Evolutionary conservation across 768 basidiomycete species (phyloP).

Genomic region (Lentinula guzmanii): DNA sequence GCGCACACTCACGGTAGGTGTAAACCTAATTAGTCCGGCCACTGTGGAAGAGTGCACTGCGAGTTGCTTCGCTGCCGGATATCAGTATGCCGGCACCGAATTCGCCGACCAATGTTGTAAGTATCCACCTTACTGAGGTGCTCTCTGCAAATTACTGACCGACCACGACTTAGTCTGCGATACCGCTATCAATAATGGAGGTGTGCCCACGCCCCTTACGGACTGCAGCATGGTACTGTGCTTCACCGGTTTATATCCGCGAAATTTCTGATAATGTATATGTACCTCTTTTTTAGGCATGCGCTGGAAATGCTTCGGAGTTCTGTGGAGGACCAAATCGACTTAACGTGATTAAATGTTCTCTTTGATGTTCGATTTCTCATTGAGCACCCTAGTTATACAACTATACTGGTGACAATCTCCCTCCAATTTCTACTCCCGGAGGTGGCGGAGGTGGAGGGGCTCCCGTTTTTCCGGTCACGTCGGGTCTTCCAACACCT

Average conservation of each 20-base stretch:
- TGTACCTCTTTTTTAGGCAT: constrained; percentile 19
- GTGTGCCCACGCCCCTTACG: constrained; percentile 36
- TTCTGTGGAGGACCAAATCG: constrained; percentile 71
- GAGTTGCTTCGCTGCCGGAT: constrained; percentile 54
- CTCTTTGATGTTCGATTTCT: background rate
- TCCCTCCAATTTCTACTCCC: constrained; percentile 26
- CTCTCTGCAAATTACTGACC: background rate
- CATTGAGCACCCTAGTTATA: constrained; percentile 28
- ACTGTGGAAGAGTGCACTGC: constrained; percentile 54
- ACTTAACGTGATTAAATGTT: constrained; percentile 29
- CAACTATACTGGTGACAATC: constrained; percentile 58
- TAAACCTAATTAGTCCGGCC: constrained; percentile 32
- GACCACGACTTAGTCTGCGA: constrained; percentile 39
- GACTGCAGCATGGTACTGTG: constrained; percentile 54
- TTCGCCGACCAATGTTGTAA: constrained; percentile 50
- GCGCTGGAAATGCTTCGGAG: constrained; percentile 54
- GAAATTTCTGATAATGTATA: background rate
- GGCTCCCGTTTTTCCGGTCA: constrained; percentile 36
- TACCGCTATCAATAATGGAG: constrained; percentile 35
- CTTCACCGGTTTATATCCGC: background rate
- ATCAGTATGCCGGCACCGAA: constrained; percentile 31
- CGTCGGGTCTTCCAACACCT: constrained; percentile 40
- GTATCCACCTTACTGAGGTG: constrained; percentile 15
- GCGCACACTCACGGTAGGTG: constrained; percentile 32
- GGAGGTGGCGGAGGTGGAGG: constrained; percentile 26